Conservation (phyloP, 2,329 filamentous ascomycete genomes). For the Onygena corvina region DNA sequence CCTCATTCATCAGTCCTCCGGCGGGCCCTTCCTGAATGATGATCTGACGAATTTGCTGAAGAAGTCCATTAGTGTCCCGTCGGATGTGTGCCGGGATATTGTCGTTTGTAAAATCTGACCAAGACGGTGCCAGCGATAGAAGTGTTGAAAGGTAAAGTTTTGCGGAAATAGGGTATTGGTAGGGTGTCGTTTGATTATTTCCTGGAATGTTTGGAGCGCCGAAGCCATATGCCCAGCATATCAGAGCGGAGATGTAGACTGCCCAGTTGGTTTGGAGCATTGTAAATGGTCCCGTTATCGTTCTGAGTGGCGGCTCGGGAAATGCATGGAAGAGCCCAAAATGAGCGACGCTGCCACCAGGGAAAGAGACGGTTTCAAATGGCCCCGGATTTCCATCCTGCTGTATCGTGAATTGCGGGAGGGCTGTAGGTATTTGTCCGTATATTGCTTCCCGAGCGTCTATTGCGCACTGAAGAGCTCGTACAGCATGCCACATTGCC, state of each 20-base stretch:
- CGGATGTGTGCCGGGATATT: slow-evolving; percentile 16
- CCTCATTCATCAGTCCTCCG: slow-evolving; percentile 29
- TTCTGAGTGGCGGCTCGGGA: neutral
- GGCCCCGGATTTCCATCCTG: neutral
- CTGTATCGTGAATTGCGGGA: neutral
- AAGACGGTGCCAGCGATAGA: slow-evolving; percentile 15
- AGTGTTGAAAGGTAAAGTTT: slow-evolving; percentile 18
- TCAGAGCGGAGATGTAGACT: slow-evolving; percentile 24
- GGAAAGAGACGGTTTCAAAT: neutral
- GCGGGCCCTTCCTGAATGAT: slow-evolving; percentile 16
- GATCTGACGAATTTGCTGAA: slow-evolving; percentile 22
- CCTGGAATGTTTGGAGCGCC: slow-evolving; percentile 3
- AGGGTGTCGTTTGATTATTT: neutral
- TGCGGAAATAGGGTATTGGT: slow-evolving; percentile 7
- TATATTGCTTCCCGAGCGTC: neutral
- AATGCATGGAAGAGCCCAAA: neutral
- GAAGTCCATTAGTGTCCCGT: slow-evolving; percentile 21
- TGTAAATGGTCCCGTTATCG: slow-evolving; percentile 12
- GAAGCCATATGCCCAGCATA: slow-evolving; percentile 27
- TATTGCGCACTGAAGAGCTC: slow-evolving; percentile 17
- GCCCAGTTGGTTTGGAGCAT: slow-evolving; percentile 27
- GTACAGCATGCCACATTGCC: slow-evolving; percentile 26
- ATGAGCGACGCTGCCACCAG: neutral
- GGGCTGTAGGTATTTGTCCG: neutral
- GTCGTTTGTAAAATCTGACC: slow-evolving; percentile 13